phyloP scores from a whole-genome alignment of 371 early-diverging fungal species.

The Mucor plumbeus region DNA sequence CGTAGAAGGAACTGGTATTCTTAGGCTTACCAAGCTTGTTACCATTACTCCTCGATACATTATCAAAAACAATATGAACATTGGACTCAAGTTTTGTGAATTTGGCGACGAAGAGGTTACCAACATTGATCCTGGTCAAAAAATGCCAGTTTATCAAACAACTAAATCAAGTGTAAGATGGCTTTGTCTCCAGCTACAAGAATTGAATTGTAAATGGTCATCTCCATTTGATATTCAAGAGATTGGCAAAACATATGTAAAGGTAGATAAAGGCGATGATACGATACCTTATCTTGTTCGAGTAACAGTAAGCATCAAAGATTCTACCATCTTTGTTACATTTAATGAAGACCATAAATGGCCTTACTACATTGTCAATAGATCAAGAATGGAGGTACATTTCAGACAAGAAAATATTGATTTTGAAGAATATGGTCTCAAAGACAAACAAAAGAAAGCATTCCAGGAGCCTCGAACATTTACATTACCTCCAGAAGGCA shows the following conservation, averaged over 20 bases:
- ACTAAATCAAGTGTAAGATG: constrained; percentile 49
- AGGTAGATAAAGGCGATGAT: constrained; percentile 60
- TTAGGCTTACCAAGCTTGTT: constrained; percentile 72
- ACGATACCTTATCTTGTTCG: constrained; percentile 72
- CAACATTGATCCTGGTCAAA: constrained; percentile 45
- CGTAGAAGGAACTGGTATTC: constrained; percentile 67
- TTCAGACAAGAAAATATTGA: constrained; percentile 71
- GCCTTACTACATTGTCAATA: constrained; percentile 92
- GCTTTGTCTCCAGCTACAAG: constrained; percentile 57
- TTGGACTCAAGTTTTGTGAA: constrained; percentile 66
- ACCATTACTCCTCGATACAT: constrained; percentile 86
- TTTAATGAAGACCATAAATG: constrained; percentile 80
- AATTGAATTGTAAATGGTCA: constrained; percentile 68
- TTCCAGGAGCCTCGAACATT: constrained; percentile 30
- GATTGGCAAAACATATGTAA: constrained; percentile 84
- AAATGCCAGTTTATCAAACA: constrained; percentile 60
- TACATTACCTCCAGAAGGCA: constrained; percentile 34
- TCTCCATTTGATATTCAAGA: constrained; percentile 80
- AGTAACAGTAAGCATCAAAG: constrained; percentile 77
- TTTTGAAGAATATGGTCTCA: constrained; percentile 41
- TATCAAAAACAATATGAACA: constrained; percentile 73
- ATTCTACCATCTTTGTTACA: constrained; percentile 87
- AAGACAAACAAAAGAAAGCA: constrained; percentile 36
- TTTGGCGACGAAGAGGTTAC: constrained; percentile 33
- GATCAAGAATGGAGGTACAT: constrained; percentile 70